These are phyloP conservation scores for Suhomyces atakaporum DNA, from an alignment of 1,139 yeast genomes.

Conservation along the genomic window DNA sequence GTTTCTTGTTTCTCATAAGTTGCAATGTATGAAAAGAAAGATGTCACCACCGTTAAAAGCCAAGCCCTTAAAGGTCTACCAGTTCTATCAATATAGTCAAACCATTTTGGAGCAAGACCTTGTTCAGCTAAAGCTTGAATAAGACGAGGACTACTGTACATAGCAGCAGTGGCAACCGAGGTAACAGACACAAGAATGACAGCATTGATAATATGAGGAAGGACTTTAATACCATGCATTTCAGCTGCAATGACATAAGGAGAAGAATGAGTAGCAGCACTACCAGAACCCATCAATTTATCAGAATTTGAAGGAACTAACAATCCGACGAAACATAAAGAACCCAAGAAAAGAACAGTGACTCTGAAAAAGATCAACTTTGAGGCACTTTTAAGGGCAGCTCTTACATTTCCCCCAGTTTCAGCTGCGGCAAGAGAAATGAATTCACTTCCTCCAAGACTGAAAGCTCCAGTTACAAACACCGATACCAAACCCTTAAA, in stretches of 20 bases:
- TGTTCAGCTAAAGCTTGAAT: slow-evolving; percentile 27
- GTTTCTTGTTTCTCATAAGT: slow-evolving; percentile 24
- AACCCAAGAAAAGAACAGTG: slow-evolving; percentile 26
- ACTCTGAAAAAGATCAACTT: slow-evolving; percentile 27
- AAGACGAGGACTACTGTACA: slow-evolving; percentile 29
- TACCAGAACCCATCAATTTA: slow-evolving; percentile 22
- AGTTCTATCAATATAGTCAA: slow-evolving; percentile 24
- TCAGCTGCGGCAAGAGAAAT: slow-evolving; percentile 28
- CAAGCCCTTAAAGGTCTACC: slow-evolving; percentile 29
- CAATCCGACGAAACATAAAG: slow-evolving; percentile 26
- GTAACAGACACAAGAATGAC: slow-evolving; percentile 30
- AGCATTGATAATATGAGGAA: slow-evolving; percentile 29
- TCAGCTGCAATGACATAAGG: slow-evolving; percentile 30
- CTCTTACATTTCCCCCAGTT: slow-evolving; percentile 24
- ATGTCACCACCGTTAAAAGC: slow-evolving; percentile 22
- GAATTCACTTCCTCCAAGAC: slow-evolving; percentile 38
- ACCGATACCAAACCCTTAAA: slow-evolving; percentile 46
- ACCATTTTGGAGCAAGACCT: slow-evolving; percentile 28
- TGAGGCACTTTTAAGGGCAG: slow-evolving; percentile 24
- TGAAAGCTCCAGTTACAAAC: slow-evolving; percentile 41
- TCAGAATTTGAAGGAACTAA: slow-evolving; percentile 24
- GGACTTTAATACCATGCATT: slow-evolving; percentile 25
- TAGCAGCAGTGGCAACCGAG: slow-evolving; percentile 31
- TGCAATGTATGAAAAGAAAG: slow-evolving; percentile 27
- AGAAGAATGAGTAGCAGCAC: slow-evolving; percentile 23